phyloP scores from a whole-genome alignment of 2,329 filamentous ascomycete species.

The Nothophoma quercina region DNA sequence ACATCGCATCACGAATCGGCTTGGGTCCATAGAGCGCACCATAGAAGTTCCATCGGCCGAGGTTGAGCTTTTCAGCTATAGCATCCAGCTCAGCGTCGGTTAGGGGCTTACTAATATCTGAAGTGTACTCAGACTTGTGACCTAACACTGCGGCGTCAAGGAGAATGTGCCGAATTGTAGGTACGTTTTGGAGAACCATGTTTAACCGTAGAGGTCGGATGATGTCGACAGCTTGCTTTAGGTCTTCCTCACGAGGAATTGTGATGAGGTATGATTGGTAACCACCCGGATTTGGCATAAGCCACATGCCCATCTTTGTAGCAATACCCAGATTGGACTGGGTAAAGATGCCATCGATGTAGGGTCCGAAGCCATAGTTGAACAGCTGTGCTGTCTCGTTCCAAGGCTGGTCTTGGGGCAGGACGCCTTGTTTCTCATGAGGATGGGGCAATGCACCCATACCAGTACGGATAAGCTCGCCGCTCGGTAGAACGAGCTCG shows the following conservation, averaged over 20 bases:
- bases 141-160: constrained; percentile 53
- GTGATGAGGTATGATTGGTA: constrained; percentile 50
- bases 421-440: background rate
- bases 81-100: constrained; percentile 52
- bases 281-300: constrained; percentile 62
- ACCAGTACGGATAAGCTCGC: constrained; percentile 50
- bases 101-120: constrained; percentile 36
- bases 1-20: constrained; percentile 40
- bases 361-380: constrained; percentile 45
- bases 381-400: constrained; percentile 25
- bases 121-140: constrained; percentile 43
- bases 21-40: constrained; percentile 47
- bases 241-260: constrained; percentile 58
- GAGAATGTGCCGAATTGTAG: constrained; percentile 52
- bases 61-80: constrained; percentile 51
- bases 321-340: constrained; percentile 60
- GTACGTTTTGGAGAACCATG: constrained; percentile 57
- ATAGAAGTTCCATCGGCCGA: constrained; percentile 60
- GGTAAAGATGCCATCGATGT: constrained; percentile 53
- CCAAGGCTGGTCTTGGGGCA: constrained; percentile 14
- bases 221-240: constrained; percentile 58
- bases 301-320: constrained; percentile 43
- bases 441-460: constrained; percentile 49
- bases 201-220: constrained; percentile 49
- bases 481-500: constrained; percentile 53